Evolutionary conservation across 495 filamentous ascomycete species (phyloP).

Genomic region (Parachaetomium inaequale): DNA sequence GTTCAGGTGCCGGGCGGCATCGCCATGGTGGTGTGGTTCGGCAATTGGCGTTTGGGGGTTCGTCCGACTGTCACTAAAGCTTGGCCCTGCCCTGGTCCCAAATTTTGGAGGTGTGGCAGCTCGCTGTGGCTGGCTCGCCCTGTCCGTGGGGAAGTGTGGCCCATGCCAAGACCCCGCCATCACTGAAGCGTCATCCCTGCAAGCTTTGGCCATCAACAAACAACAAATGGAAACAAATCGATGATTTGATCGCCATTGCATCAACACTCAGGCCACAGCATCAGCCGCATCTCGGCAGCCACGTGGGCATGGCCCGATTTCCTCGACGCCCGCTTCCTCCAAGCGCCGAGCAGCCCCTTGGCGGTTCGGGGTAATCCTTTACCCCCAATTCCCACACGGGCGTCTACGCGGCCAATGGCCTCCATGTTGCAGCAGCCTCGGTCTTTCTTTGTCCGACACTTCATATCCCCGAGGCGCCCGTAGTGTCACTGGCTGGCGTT

Average conservation of each 20-base stretch:
- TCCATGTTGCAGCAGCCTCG: neutral
- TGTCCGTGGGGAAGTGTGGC: too few species aligned
- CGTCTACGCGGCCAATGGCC: neutral
- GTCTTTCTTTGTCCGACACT: too few species aligned
- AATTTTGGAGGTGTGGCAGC: slow-evolving; percentile 11
- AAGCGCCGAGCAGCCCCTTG: neutral
- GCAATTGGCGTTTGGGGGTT: slow-evolving; percentile 17
- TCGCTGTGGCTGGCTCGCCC: slow-evolving; percentile 11
- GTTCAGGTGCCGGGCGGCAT: slow-evolving; percentile 26
- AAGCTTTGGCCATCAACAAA: neutral
- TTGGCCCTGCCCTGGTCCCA: neutral
- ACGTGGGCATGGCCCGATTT: neutral
- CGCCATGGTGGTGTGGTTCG: slow-evolving; percentile 31
- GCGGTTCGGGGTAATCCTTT: too few species aligned
- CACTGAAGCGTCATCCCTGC: too few species aligned
- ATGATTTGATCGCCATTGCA: too few species aligned
- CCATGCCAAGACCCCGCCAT: too few species aligned
- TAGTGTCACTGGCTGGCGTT: too few species aligned
- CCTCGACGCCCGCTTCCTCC: neutral
- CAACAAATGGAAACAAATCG: neutral
- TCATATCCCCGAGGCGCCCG: too few species aligned
- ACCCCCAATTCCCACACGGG: neutral
- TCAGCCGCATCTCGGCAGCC: neutral
- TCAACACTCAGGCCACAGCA: neutral
- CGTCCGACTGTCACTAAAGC: neutral